Percentiles rank a stretch among this genome's conserved stretches.
These are phyloP conservation scores for maize (Zea mays) DNA, from an alignment of 176 grass and related monocot genomes.

Conservation along the genomic window DNA sequence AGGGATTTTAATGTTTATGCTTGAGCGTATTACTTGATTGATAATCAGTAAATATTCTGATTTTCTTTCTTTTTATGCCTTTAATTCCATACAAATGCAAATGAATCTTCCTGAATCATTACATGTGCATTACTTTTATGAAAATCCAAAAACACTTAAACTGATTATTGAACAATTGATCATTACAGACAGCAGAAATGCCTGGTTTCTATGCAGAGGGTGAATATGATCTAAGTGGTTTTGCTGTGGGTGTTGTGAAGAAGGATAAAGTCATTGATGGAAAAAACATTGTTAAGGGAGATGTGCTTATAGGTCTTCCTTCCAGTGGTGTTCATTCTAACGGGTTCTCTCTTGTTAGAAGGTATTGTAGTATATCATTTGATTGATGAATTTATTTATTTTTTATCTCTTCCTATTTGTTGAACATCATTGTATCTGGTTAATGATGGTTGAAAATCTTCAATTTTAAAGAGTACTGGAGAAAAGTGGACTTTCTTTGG, in stretches of 20 bases:
- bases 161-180: slow-evolving; percentile 10
- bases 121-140: not conserved
- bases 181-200: slow-evolving; percentile 90
- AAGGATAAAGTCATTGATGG: slow-evolving; percentile 85
- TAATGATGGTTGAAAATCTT: slow-evolving; percentile 2
- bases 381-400: not conserved
- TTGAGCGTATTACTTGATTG: not conserved
- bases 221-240: slow-evolving; percentile 95
- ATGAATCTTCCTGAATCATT: not conserved
- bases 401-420: not conserved
- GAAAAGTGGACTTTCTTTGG: slow-evolving; percentile 69
- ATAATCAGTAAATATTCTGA: not conserved
- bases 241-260: slow-evolving; percentile 86
- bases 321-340: slow-evolving; percentile 99
- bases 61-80: slow-evolving; percentile 21
- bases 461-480: slow-evolving; percentile 60
- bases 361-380: slow-evolving; percentile 41
- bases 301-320: slow-evolving; percentile 91
- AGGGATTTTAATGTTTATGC: not conserved
- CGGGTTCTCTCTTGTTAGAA: slow-evolving; percentile 93
- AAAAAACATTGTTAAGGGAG: slow-evolving; percentile 81
- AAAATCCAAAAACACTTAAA: not conserved
- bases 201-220: slow-evolving; percentile 85
- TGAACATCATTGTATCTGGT: not conserved
- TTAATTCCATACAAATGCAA: not conserved